phyloP scores from a whole-genome alignment of 345 rosid species.

The Passiflora organensis region DNA sequence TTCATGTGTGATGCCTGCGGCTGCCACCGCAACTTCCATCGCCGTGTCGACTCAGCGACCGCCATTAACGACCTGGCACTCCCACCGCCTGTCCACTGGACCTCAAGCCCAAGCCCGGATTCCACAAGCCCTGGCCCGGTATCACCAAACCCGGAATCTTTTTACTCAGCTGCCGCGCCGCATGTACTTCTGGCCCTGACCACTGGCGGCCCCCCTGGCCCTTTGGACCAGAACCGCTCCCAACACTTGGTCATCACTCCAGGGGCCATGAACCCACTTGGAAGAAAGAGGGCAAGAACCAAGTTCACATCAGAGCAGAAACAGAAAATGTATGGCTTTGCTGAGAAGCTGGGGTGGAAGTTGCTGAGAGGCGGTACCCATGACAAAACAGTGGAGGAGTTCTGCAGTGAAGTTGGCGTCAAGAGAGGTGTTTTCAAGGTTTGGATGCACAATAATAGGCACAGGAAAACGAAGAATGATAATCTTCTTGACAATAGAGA shows the following conservation, averaged over 20 bases:
- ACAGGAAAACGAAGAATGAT: constrained; percentile 32
- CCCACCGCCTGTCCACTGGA: constrained; percentile 16
- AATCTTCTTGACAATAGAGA: too few species aligned
- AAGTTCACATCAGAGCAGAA: constrained; percentile 67
- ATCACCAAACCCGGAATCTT: constrained; percentile 46
- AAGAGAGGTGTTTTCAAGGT: constrained; percentile 67
- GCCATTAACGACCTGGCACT: constrained; percentile 8
- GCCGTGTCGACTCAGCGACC: constrained; percentile 33
- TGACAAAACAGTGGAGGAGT: constrained; percentile 40
- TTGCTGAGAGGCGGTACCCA: constrained; percentile 46
- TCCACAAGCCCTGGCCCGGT: constrained; percentile 27
- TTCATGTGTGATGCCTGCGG: constrained; percentile 81
- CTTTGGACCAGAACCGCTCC: constrained; percentile 23
- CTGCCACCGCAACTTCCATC: constrained; percentile 94
- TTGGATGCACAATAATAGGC: constrained; percentile 84
- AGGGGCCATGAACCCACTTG: constrained; percentile 19
- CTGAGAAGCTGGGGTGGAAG: constrained; percentile 71
- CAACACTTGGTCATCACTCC: constrained; percentile 9
- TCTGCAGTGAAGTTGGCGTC: constrained; percentile 60
- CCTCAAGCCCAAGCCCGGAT: constrained; percentile 33
- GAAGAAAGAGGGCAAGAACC: constrained; percentile 57
- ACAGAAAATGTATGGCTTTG: constrained; percentile 56
- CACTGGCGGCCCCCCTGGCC: constrained; percentile 27
- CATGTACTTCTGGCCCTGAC: constrained; percentile 49
- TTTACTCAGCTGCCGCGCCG: constrained; percentile 61